Percentiles rank a stretch among this genome's conserved stretches.
Evolutionary conservation across 352 stramenopile genomes (phyloP).

Genomic region (Nothophytophthora sp.): DNA sequence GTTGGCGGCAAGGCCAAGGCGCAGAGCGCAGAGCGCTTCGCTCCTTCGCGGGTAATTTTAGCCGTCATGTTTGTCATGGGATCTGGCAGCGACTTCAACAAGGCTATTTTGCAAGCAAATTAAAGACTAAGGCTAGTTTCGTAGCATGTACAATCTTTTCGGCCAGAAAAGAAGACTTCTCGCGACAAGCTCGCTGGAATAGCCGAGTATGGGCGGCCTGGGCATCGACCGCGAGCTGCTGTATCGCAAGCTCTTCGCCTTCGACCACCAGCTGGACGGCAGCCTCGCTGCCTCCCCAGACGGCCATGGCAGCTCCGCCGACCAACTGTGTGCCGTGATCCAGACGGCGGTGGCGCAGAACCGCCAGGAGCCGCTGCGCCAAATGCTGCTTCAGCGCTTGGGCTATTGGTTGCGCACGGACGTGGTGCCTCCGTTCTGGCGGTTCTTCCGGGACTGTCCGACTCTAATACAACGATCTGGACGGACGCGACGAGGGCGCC

Average conservation of each 20-base stretch:
- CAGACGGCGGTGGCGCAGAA: conserved; percentile 34
- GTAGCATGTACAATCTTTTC: too few relatives aligned
- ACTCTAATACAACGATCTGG: conserved; percentile 7
- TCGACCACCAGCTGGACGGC: conserved; percentile 31
- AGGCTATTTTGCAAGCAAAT: too few relatives aligned
- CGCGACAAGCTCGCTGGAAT: too few relatives aligned
- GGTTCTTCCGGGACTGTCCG: conserved; percentile 44
- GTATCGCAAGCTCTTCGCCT: conserved; percentile 71
- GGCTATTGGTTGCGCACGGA: conserved; percentile 67
- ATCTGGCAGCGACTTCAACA: too few relatives aligned
- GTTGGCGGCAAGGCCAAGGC: too few relatives aligned
- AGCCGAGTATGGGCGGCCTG: conserved; percentile 23
- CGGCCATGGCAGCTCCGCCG: background rate
- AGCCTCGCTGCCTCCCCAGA: conserved; percentile 6
- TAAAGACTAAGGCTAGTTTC: too few relatives aligned
- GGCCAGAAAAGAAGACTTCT: too few relatives aligned
- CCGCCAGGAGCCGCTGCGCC: conserved; percentile 44
- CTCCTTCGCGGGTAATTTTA: too few relatives aligned
- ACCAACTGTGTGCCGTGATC: conserved; percentile 33
- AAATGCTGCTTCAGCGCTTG: conserved; percentile 63
- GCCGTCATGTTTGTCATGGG: too few relatives aligned
- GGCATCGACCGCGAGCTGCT: conserved; percentile 63
- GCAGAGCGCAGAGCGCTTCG: too few relatives aligned
- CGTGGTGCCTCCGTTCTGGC: conserved; percentile 65
- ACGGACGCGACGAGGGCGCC: conserved; percentile 19